Conservation (phyloP, 768 basidiomycete species). For the Leccinum aurantiacum region DNA sequence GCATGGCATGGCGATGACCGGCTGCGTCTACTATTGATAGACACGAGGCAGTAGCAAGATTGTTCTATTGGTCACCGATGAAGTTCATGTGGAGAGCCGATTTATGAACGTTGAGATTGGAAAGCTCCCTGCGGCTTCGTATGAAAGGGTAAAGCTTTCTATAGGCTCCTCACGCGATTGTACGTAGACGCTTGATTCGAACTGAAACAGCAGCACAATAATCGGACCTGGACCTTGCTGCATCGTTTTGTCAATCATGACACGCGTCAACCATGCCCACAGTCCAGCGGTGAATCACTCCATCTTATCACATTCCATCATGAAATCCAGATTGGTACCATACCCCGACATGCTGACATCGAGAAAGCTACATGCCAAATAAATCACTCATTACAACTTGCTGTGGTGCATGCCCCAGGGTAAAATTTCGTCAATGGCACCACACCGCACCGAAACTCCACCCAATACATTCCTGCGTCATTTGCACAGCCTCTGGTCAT, state of each 20-base stretch:
- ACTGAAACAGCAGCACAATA: not conserved
- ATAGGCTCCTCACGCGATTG: slow-evolving; percentile 1
- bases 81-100: not conserved
- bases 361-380: slow-evolving; percentile 19
- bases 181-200: slow-evolving; percentile 22
- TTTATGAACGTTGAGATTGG: slow-evolving; percentile 8
- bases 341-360: slow-evolving; percentile 8
- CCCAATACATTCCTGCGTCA: slow-evolving; percentile 7
- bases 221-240: not conserved
- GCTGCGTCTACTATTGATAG: slow-evolving; percentile 19
- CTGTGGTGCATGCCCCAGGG: slow-evolving; percentile 5
- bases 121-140: slow-evolving; percentile 23
- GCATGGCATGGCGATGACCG: slow-evolving; percentile 25
- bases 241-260: slow-evolving; percentile 8
- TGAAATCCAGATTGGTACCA: slow-evolving; percentile 16
- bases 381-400: not conserved
- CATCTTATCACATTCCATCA: slow-evolving; percentile 29
- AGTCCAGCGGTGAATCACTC: not conserved
- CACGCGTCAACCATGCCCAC: slow-evolving; percentile 23
- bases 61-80: not conserved
- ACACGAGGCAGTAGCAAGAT: slow-evolving; percentile 25
- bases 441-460: slow-evolving; percentile 13
- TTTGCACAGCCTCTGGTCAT: slow-evolving; percentile 9
- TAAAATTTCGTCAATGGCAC: not conserved
- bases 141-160: slow-evolving; percentile 2